Conservation (phyloP, 2,329 filamentous ascomycete species). For the Calonectria hawksworthii region DNA sequence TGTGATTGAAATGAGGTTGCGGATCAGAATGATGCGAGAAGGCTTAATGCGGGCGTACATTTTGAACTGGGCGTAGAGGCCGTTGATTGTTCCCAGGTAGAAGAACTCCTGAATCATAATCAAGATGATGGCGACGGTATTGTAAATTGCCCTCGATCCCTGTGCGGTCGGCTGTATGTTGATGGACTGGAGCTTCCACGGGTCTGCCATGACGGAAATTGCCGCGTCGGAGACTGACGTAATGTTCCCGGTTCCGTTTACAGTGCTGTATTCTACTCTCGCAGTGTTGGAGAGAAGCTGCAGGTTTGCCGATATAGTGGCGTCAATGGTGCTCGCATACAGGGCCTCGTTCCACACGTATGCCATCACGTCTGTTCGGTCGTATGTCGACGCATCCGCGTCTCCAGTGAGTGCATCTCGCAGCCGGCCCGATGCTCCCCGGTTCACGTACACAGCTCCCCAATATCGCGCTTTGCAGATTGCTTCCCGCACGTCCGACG, state of each 20-base stretch:
- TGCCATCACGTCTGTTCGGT: conserved; percentile 29
- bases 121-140: conserved; percentile 42
- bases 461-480: conserved; percentile 37
- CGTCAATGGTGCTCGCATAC: conserved; percentile 33
- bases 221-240: conserved; percentile 27
- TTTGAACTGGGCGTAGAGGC: conserved; percentile 40
- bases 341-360: conserved; percentile 41
- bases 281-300: conserved; percentile 29
- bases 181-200: conserved; percentile 37
- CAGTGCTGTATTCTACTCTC: conserved; percentile 29
- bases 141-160: conserved; percentile 43
- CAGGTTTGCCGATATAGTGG: conserved; percentile 29
- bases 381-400: conserved; percentile 25
- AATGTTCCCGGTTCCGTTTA: conserved; percentile 33
- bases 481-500: conserved; percentile 19
- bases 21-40: conserved; percentile 31
- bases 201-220: conserved; percentile 36
- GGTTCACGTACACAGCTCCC: conserved; percentile 34
- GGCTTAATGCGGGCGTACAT: conserved; percentile 30
- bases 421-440: conserved; percentile 28
- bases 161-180: conserved; percentile 40
- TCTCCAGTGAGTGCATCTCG: conserved; percentile 26
- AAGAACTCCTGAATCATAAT: conserved; percentile 44
- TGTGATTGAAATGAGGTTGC: conserved; percentile 29
- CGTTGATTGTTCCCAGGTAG: conserved; percentile 40